Conservation (phyloP, 2,329 filamentous ascomycete genomes). For the Drechslerella coelobrocha region DNA sequence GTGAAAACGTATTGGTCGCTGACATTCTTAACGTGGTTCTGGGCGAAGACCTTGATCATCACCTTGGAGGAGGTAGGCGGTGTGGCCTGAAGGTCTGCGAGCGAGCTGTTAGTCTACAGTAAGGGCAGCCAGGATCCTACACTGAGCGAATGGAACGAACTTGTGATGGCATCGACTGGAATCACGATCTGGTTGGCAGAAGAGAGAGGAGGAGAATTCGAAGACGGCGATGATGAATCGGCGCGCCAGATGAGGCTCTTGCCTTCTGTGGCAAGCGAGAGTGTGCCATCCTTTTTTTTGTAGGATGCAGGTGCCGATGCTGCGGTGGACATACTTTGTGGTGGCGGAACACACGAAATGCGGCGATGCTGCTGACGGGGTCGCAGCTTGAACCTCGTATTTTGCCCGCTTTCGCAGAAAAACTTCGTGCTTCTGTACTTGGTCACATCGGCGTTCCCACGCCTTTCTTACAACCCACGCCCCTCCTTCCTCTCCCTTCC, state of each 20-base stretch:
- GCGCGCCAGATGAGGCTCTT: slow-evolving; percentile 83
- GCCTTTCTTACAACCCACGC: too few relatives aligned
- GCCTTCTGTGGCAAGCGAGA: slow-evolving; percentile 76
- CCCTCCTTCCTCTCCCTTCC: slow-evolving; percentile 3
- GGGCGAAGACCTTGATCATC: slow-evolving; percentile 89
- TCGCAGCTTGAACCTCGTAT: too few relatives aligned
- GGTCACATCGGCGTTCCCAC: too few relatives aligned
- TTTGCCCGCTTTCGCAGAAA: too few relatives aligned
- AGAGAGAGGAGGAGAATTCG: slow-evolving; percentile 67
- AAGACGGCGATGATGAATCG: slow-evolving; percentile 63
- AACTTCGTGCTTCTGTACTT: too few relatives aligned
- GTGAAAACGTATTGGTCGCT: slow-evolving; percentile 77
- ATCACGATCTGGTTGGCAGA: slow-evolving; percentile 67
- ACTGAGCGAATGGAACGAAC: slow-evolving; percentile 69
- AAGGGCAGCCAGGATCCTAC: slow-evolving; percentile 88
- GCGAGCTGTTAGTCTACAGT: neutral
- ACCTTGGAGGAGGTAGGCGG: slow-evolving; percentile 86
- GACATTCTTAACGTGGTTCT: slow-evolving; percentile 40
- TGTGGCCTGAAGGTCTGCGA: slow-evolving; percentile 83
- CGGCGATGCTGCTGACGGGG: too few relatives aligned
- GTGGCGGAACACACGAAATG: too few relatives aligned
- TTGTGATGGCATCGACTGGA: slow-evolving; percentile 77
- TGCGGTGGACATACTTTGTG: slow-evolving; percentile 64
- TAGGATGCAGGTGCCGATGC: slow-evolving; percentile 73
- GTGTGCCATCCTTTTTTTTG: slow-evolving; percentile 93